phyloP scores from a whole-genome alignment of 2,329 filamentous ascomycete genomes.

The Colletotrichum tamarilloi region DNA sequence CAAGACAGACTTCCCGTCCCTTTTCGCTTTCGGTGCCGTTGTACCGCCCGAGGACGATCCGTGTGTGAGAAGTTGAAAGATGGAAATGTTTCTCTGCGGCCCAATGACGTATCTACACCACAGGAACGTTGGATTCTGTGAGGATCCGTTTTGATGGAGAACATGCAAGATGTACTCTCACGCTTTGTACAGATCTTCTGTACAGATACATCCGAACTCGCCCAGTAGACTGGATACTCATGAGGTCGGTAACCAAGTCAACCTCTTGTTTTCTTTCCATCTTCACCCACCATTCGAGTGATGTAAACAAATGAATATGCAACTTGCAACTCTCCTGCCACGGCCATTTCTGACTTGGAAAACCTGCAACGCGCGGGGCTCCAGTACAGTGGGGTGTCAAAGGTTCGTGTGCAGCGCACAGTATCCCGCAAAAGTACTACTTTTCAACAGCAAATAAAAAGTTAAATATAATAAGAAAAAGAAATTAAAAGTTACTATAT shows the following conservation, averaged over 20 bases:
- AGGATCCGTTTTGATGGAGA: not conserved
- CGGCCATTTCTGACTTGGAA: not conserved
- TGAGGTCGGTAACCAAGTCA: not conserved
- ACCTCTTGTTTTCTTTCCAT: not conserved
- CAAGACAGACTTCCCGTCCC: not conserved
- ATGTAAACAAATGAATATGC: not conserved
- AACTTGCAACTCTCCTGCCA: not conserved
- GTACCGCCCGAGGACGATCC: not conserved
- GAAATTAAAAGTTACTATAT: too few relatives aligned
- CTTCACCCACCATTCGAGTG: not conserved
- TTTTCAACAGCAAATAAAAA: too few relatives aligned
- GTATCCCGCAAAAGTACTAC: too few relatives aligned
- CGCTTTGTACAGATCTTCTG: not conserved
- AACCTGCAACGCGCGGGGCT: not conserved
- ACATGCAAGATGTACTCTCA: not conserved
- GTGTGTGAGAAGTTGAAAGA: not conserved
- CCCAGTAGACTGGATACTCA: not conserved
- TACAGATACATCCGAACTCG: not conserved
- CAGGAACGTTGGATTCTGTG: not conserved
- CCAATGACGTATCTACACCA: not conserved
- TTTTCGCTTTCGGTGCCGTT: not conserved
- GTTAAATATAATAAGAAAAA: too few relatives aligned
- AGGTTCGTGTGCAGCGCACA: too few relatives aligned
- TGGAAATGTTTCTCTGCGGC: slow-evolving; percentile 3
- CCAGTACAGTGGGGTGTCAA: not conserved